Evolutionary conservation across 2,329 filamentous ascomycete genomes (phyloP).

Genomic region (Ilyonectria robusta): DNA sequence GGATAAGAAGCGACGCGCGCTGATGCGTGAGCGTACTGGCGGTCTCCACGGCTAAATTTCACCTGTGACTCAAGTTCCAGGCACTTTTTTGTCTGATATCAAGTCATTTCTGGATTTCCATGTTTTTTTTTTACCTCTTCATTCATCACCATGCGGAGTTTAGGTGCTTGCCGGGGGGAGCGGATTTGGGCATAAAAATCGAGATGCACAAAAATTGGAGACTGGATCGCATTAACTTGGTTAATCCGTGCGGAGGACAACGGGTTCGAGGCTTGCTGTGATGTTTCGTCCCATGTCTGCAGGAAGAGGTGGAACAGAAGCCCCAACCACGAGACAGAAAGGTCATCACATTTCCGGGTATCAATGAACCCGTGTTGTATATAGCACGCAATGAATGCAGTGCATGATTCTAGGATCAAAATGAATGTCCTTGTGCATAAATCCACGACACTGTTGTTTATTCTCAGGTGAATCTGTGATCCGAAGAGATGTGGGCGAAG

Average conservation of each 20-base stretch:
- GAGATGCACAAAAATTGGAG: constrained; percentile 26
- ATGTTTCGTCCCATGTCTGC: constrained; percentile 13
- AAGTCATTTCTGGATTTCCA: constrained; percentile 23
- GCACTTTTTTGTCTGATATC: constrained; percentile 23
- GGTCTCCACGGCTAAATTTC: constrained; percentile 59
- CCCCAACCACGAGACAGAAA: constrained; percentile 13
- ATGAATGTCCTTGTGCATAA: constrained; percentile 5
- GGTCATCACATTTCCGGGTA: constrained; percentile 27
- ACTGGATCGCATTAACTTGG: constrained; percentile 15
- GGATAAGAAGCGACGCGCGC: constrained; percentile 75
- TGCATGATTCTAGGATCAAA: constrained; percentile 22
- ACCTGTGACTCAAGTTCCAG: constrained; percentile 2
- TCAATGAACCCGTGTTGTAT: constrained; percentile 28
- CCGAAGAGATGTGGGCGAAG: neutral
- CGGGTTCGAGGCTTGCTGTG: constrained; percentile 4
- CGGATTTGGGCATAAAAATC: constrained; percentile 24
- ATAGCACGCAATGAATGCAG: constrained; percentile 41
- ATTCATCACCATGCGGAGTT: constrained; percentile 29
- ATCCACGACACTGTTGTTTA: neutral
- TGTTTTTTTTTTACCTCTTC: constrained; percentile 21
- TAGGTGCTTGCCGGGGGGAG: constrained; percentile 18
- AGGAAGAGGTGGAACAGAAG: constrained; percentile 9
- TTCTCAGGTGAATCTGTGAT: neutral
- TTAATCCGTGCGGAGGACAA: constrained; percentile 19
- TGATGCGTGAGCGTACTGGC: constrained; percentile 75